phyloP scores from a whole-genome alignment of 306 rosid species.

The Urtica urens region DNA sequence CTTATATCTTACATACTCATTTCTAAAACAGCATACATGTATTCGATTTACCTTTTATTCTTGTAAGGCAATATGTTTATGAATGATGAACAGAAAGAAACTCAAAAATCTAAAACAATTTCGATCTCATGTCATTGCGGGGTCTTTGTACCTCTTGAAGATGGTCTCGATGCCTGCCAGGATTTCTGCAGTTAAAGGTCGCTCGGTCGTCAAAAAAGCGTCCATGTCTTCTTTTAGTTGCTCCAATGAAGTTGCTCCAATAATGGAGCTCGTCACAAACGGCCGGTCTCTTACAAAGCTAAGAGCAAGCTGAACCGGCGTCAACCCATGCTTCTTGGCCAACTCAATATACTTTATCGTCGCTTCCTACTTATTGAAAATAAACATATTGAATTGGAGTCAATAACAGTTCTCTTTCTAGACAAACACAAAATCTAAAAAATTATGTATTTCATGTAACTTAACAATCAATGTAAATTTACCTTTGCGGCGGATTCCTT shows the following conservation, averaged over 20 bases:
- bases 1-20: no score
- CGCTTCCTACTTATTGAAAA: no score
- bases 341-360: slow-evolving; percentile 43
- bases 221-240: slow-evolving; percentile 75
- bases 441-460: no score
- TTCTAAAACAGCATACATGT: no score
- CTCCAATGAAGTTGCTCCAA: slow-evolving; percentile 78
- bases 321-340: slow-evolving; percentile 62
- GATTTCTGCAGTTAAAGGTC: slow-evolving; percentile 59
- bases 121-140: no score
- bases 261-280: slow-evolving; percentile 74
- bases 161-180: slow-evolving; percentile 47
- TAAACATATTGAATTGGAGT: slow-evolving; percentile 34
- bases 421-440: not conserved
- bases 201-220: slow-evolving; percentile 48
- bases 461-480: no score
- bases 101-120: no score
- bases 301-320: slow-evolving; percentile 72
- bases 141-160: slow-evolving; percentile 76
- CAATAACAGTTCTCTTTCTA: slow-evolving; percentile 2
- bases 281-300: slow-evolving; percentile 81
- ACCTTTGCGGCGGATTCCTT: slow-evolving; percentile 62
- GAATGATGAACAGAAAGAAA: no score
- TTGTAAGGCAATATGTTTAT: no score
- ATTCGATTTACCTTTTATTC: no score